phyloP scores from a whole-genome alignment of 768 basidiomycete species.

The Cytidiella melzeri region DNA sequence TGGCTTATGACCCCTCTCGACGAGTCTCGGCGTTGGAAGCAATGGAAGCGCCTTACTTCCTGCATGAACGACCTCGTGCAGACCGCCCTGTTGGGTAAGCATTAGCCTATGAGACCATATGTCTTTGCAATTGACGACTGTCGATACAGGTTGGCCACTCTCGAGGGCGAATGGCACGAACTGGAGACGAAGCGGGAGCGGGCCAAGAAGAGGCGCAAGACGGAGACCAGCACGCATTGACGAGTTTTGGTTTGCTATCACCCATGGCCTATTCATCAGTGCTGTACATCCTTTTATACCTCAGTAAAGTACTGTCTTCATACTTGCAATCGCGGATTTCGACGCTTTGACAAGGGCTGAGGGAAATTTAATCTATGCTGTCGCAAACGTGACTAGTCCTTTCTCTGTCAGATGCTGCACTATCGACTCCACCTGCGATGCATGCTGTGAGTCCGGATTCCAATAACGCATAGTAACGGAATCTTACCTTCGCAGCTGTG shows the following conservation, averaged over 20 bases:
- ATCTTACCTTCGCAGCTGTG: constrained; percentile 77
- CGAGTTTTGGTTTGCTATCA: too few species aligned
- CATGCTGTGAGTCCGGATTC: constrained; percentile 7
- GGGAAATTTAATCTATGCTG: constrained; percentile 19
- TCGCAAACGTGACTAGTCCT: constrained; percentile 44
- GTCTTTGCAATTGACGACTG: neutral
- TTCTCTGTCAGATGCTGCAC: constrained; percentile 77
- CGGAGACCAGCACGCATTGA: constrained; percentile 29
- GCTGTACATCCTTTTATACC: too few species aligned
- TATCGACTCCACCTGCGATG: constrained; percentile 69
- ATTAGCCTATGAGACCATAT: neutral
- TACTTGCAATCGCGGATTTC: constrained; percentile 12
- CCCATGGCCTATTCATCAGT: too few species aligned
- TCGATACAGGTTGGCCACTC: constrained; percentile 52
- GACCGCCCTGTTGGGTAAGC: constrained; percentile 75
- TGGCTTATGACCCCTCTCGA: constrained; percentile 74
- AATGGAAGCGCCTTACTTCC: constrained; percentile 80
- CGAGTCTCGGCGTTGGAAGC: constrained; percentile 79
- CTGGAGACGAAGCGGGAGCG: constrained; percentile 91
- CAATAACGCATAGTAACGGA: neutral
- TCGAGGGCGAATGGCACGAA: constrained; percentile 98
- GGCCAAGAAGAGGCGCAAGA: constrained; percentile 70
- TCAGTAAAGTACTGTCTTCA: too few species aligned
- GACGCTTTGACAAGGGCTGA: constrained; percentile 14
- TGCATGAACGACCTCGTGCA: constrained; percentile 66